These are phyloP conservation scores for Diaporthe batatas DNA, from an alignment of 2,329 filamentous ascomycete species.

Conservation along the genomic window DNA sequence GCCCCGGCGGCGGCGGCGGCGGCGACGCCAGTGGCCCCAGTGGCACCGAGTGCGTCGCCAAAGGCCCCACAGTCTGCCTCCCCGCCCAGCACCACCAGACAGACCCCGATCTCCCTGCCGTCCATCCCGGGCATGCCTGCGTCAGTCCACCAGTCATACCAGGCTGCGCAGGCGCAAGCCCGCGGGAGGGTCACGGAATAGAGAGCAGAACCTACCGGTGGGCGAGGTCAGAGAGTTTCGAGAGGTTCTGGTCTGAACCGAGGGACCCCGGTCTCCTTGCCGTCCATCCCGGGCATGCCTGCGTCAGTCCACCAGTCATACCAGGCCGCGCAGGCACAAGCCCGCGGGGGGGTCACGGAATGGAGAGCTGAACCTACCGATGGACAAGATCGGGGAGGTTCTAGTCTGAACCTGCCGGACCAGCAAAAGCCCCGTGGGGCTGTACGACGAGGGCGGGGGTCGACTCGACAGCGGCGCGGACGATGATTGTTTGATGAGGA, in stretches of 20 bases:
- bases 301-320: slow-evolving; percentile 42
- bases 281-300: slow-evolving; percentile 41
- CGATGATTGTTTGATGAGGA: background rate
- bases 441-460: no score
- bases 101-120: slow-evolving; percentile 41
- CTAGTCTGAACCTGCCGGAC: no score
- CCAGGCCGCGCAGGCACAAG: slow-evolving; percentile 40
- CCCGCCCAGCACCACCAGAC: slow-evolving; percentile 28
- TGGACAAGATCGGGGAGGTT: no score
- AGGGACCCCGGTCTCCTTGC: slow-evolving; percentile 39
- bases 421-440: background rate
- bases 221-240: no score
- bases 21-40: background rate
- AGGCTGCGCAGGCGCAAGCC: slow-evolving; percentile 39
- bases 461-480: background rate
- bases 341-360: slow-evolving; percentile 21
- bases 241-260: no score
- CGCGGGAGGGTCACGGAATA: slow-evolving; percentile 27
- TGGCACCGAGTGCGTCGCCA: slow-evolving; percentile 6
- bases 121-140: slow-evolving; percentile 42
- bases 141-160: slow-evolving; percentile 42
- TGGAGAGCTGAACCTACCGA: background rate
- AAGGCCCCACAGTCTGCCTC: slow-evolving; percentile 25
- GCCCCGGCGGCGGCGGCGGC: background rate
- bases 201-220: background rate